A percentile compares a stretch with the other conserved stretches of the same genome.
These are phyloP conservation scores for Trametes gibbosa DNA, from an alignment of 768 basidiomycete species.

Conservation along the genomic window DNA sequence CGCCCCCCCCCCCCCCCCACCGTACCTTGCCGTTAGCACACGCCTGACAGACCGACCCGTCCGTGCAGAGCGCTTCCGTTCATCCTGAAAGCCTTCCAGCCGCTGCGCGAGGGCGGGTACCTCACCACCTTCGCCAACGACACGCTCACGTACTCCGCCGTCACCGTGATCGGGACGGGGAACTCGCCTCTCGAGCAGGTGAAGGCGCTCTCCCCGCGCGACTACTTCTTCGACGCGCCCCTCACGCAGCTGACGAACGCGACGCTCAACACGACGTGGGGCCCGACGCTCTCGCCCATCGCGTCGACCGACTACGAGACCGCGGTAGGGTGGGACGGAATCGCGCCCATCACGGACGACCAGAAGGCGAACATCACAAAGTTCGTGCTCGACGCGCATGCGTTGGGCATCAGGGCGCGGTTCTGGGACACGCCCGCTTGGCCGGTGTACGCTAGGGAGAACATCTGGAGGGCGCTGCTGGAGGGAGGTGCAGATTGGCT, in stretches of 20 bases:
- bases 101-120: conserved; percentile 42
- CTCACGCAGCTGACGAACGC: conserved; percentile 39
- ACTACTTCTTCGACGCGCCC: conserved; percentile 53
- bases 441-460: conserved; percentile 43
- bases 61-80: conserved; percentile 40
- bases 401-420: conserved; percentile 42
- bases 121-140: conserved; percentile 46
- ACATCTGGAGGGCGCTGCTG: conserved; percentile 43
- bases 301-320: conserved; percentile 48
- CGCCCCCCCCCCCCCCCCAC: too few relatives aligned
- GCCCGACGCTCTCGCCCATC: conserved; percentile 43
- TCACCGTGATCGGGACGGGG: conserved; percentile 50
- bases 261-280: conserved; percentile 39
- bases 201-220: conserved; percentile 42
- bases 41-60: not conserved
- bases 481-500: conserved; percentile 48
- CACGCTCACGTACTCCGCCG: conserved; percentile 33
- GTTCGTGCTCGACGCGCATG: conserved; percentile 44
- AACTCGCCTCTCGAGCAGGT: conserved; percentile 49
- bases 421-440: conserved; percentile 55
- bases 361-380: conserved; percentile 38
- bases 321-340: conserved; percentile 48
- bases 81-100: conserved; percentile 43
- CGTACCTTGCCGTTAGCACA: too few relatives aligned
- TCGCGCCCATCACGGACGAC: conserved; percentile 39